phyloP scores from a whole-genome alignment of 768 basidiomycete genomes.

The Cyclocybe cylindracea region DNA sequence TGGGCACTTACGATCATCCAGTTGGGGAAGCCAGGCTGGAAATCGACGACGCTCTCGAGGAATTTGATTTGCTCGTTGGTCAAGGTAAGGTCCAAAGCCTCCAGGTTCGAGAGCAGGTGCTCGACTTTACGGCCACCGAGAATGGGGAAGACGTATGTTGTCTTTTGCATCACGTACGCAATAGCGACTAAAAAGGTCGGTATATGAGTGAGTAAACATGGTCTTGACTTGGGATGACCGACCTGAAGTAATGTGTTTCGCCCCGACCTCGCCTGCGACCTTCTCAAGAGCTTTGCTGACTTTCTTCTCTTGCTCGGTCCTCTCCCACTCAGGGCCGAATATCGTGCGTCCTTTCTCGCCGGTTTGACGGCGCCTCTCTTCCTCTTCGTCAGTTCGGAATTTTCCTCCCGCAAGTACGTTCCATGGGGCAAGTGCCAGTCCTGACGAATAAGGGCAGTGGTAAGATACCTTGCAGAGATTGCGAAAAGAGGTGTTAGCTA shows the following conservation, averaged over 20 bases:
- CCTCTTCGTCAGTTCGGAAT: constrained; percentile 50
- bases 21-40: constrained; percentile 48
- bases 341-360: constrained; percentile 38
- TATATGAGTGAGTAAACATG: too few species aligned
- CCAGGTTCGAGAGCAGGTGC: constrained; percentile 49
- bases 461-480: too few species aligned
- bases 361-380: constrained; percentile 17
- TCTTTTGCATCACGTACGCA: constrained; percentile 47
- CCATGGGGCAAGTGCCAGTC: constrained; percentile 30
- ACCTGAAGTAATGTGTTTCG: constrained; percentile 45
- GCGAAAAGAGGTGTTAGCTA: too few species aligned
- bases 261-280: constrained; percentile 48
- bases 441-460: constrained; percentile 18
- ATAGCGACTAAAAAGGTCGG: too few species aligned
- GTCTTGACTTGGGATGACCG: constrained; percentile 7
- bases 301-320: constrained; percentile 40
- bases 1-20: constrained; percentile 29
- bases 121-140: constrained; percentile 54
- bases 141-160: constrained; percentile 52
- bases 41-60: constrained; percentile 42
- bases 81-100: constrained; percentile 49
- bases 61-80: constrained; percentile 44
- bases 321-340: constrained; percentile 37
- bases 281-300: constrained; percentile 45
- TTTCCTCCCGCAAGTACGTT: constrained; percentile 33